A percentile compares a stretch with the other conserved stretches of the same genome.
Evolutionary conservation across 345 rosid species (phyloP).

Genomic region (Corchorus olitorius): DNA sequence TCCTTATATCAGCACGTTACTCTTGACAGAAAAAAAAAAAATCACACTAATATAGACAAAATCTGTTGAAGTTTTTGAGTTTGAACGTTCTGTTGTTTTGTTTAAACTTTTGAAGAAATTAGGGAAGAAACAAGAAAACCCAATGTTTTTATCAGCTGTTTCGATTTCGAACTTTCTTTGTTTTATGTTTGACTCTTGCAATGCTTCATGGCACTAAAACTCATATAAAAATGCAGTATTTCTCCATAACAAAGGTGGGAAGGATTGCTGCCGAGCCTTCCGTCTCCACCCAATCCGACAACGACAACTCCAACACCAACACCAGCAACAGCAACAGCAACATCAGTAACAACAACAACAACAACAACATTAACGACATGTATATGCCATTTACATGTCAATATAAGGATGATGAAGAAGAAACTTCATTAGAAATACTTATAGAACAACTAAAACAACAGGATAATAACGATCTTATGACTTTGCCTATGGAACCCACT

Average conservation of each 20-base stretch:
- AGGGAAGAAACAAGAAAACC: not conserved
- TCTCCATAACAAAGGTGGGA: slow-evolving; percentile 39
- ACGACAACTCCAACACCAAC: not conserved
- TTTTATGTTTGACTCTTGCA: not conserved
- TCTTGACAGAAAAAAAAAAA: not conserved
- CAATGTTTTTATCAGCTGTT: not conserved
- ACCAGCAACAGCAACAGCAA: slow-evolving; percentile 6
- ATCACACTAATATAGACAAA: slow-evolving; percentile 10
- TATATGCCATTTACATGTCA: slow-evolving; percentile 20
- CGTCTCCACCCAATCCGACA: not conserved
- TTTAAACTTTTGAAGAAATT: not conserved
- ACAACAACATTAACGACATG: not conserved
- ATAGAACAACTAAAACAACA: slow-evolving; percentile 49
- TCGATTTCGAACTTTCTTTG: not conserved
- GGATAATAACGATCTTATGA: slow-evolving; percentile 22
- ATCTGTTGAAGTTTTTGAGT: slow-evolving; percentile 2
- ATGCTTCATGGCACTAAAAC: too few relatives aligned
- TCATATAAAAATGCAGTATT: slow-evolving; percentile 46
- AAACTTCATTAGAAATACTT: slow-evolving; percentile 47
- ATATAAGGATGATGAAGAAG: slow-evolving; percentile 59
- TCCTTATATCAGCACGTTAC: not conserved
- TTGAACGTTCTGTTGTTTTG: not conserved
- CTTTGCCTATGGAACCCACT: slow-evolving; percentile 9
- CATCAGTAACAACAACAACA: not conserved
- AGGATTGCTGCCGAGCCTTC: slow-evolving; percentile 18